Evolutionary conservation across 805 yeast genomes (phyloP), one percentile per base, ranked within the genome.

Genomic region (Starmera caribaea): DNA sequence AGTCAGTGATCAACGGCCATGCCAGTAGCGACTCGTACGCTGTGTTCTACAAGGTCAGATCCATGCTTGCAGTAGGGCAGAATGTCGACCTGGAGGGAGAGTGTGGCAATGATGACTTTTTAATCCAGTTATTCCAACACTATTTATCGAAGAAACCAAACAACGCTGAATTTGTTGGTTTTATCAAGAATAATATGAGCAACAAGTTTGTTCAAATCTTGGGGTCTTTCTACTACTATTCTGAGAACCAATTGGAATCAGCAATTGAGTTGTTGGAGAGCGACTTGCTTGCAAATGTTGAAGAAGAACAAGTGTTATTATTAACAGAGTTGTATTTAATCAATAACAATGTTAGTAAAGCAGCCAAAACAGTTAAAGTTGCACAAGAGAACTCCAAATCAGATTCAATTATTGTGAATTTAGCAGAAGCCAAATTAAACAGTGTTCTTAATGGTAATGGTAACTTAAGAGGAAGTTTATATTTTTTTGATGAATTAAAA

Each of bases 401-500:
- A 48, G 96, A 88, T 61, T 81, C 78, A 47, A 73, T 89, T 30
- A 74, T 85, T 36, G 76, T 75, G 58, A 89, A 86, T 50, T 70
- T 87, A 28, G 75, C 87, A 27, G 95, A 86, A 57, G 77, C 94
- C 13, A 85, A 89, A 77, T 61, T 69, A 11, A 66, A 71, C 41
- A 62, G 72, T 39, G 55, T 61, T 5, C 53, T 58, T 26, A 71
- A 68, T 34, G 59, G 65, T 46, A 72, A 63, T 42, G 48, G 55
- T 8, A 21, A 21, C 26, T 41, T 61, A 13, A 67, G 68, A 50
- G 65, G 71, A 10, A 58, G 68, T 16, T 71, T 71, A 59, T 82
- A 79, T 56, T 79, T 81, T 54, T 83, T 71, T 57, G 97, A 90
- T 60, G 98, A 90, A 62, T 66, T 83, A 41, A 68, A 87, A 34